phyloP scores from a whole-genome alignment of 345 rosid genomes.

The Gynandropsis gynandra region DNA sequence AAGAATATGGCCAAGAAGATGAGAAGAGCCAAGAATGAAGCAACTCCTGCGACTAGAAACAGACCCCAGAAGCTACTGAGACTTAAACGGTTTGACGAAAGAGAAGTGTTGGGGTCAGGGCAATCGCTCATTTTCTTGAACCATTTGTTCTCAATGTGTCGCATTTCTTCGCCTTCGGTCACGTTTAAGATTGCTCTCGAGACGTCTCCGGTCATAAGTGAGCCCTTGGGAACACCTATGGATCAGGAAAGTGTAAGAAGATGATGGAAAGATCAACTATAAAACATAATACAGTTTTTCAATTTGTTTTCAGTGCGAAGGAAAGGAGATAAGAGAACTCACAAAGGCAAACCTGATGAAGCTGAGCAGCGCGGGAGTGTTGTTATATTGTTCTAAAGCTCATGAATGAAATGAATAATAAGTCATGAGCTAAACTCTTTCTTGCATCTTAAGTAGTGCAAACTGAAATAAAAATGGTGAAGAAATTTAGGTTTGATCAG shows the following conservation, averaged over 20 bases:
- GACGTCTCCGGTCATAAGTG: conserved; percentile 32
- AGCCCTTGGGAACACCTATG: conserved; percentile 34
- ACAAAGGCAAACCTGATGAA: conserved; percentile 51
- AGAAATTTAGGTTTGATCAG: too few species aligned
- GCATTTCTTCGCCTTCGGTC: conserved; percentile 26
- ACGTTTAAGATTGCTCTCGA: conserved; percentile 42
- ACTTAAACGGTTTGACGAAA: conserved; percentile 28
- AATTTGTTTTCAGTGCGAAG: too few species aligned
- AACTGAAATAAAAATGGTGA: too few species aligned
- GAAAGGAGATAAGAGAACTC: conserved; percentile 5
- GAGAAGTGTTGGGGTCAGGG: conserved; percentile 11
- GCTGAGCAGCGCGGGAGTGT: too few species aligned
- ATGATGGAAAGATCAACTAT: background rate
- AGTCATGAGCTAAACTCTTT: too few species aligned
- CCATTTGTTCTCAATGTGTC: conserved; percentile 17
- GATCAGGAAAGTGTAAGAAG: conserved; percentile 2
- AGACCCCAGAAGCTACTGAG: conserved; percentile 38
- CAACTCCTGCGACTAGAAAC: conserved; percentile 34
- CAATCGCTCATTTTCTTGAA: conserved; percentile 5
- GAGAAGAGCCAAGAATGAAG: conserved; percentile 31
- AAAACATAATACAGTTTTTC: background rate
- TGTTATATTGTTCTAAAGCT: too few species aligned
- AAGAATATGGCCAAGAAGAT: conserved; percentile 19
- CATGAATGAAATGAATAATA: too few species aligned
- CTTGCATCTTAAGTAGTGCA: too few species aligned